These are phyloP conservation scores for Ceratonia siliqua DNA, from an alignment of 306 rosid species.

Conservation along the genomic window DNA sequence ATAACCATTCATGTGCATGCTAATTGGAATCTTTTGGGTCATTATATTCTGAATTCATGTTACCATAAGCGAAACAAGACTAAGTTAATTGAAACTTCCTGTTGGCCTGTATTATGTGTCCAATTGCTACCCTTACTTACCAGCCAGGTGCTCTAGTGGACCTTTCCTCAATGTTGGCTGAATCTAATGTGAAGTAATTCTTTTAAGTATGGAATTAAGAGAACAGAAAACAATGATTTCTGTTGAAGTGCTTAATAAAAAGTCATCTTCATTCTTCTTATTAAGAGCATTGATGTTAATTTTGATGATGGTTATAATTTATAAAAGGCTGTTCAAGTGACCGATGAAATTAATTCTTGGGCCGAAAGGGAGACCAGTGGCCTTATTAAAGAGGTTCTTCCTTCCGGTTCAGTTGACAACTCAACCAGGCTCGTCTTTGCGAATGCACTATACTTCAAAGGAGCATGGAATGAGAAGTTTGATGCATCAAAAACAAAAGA, in stretches of 20 bases:
- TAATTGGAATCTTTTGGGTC: neutral
- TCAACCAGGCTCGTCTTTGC: slow-evolving; percentile 63
- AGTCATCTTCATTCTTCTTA: no score
- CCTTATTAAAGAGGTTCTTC: slow-evolving; percentile 67
- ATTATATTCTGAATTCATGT: neutral
- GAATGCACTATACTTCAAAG: slow-evolving; percentile 84
- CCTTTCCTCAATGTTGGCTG: neutral
- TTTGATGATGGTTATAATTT: slow-evolving; percentile 20
- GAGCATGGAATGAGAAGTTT: slow-evolving; percentile 67
- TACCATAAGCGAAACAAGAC: neutral
- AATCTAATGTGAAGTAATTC: neutral
- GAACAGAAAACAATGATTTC: neutral
- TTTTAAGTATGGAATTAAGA: neutral
- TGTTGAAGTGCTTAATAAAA: neutral
- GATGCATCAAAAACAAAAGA: slow-evolving; percentile 59
- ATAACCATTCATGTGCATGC: neutral
- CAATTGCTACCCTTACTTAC: neutral
- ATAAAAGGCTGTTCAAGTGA: slow-evolving; percentile 61
- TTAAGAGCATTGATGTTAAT: slow-evolving; percentile 5
- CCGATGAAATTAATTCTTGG: slow-evolving; percentile 69
- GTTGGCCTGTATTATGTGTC: neutral
- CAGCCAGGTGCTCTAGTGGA: neutral
- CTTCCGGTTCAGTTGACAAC: slow-evolving; percentile 53
- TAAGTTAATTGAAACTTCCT: neutral
- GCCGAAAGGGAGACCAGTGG: slow-evolving; percentile 73